These are phyloP conservation scores for Melampsora larici-populina DNA, from an alignment of 1,284 basidiomycete species.

Conservation along the genomic window DNA sequence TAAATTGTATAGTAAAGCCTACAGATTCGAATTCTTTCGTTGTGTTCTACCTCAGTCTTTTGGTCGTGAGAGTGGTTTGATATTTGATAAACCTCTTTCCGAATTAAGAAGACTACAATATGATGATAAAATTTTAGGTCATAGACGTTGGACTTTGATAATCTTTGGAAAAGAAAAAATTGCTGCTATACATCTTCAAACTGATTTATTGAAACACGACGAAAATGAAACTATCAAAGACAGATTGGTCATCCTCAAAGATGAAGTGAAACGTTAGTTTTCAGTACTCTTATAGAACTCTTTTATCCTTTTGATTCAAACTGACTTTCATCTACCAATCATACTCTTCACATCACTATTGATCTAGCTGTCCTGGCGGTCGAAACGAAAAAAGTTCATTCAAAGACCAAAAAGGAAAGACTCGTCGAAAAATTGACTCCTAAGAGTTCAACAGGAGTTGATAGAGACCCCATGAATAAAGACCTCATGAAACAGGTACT, in stretches of 20 bases:
- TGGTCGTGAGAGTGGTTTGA: neutral
- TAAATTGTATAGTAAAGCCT: neutral
- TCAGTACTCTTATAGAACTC: neutral
- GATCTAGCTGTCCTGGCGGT: neutral
- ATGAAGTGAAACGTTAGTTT: neutral
- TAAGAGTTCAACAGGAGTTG: neutral
- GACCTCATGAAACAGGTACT: neutral
- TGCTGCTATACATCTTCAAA: neutral
- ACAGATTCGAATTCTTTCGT: neutral
- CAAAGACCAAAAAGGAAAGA: neutral
- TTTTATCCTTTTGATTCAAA: neutral
- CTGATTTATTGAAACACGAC: neutral
- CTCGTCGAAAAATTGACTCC: neutral
- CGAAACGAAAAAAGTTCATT: neutral
- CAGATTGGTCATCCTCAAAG: neutral
- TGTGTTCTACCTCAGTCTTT: neutral
- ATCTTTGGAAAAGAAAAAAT: conserved; percentile 2
- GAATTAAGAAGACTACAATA: neutral
- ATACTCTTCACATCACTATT: neutral
- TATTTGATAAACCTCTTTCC: neutral
- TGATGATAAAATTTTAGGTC: neutral
- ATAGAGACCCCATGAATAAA: neutral
- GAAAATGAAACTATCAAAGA: neutral
- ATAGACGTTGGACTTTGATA: neutral
- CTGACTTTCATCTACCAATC: neutral